Percentiles rank a stretch among this genome's conserved stretches.
phyloP scores from a whole-genome alignment of 176 grass and related monocot species.

The Oryza nivara region DNA sequence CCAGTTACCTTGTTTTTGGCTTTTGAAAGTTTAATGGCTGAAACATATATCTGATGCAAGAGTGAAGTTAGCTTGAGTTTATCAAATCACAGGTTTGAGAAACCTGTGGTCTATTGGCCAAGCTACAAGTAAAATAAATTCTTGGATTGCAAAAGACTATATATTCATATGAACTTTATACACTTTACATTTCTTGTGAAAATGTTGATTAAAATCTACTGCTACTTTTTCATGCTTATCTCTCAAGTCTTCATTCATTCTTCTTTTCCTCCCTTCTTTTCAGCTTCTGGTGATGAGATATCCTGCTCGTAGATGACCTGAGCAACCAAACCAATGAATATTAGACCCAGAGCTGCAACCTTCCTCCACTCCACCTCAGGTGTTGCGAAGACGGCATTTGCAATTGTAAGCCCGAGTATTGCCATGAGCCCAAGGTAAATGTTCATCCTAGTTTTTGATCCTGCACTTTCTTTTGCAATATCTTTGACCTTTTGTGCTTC shows the following conservation, averaged over 20 bases:
- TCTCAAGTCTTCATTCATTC: slow-evolving; percentile 37
- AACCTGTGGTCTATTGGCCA: slow-evolving; percentile 76
- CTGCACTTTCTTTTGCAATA: slow-evolving; percentile 53
- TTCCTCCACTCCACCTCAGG: slow-evolving; percentile 83
- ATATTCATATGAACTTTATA: slow-evolving; percentile 50
- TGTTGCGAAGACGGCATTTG: slow-evolving; percentile 54
- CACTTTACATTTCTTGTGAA: slow-evolving; percentile 37
- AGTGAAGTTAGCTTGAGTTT: slow-evolving; percentile 67
- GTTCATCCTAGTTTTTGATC: slow-evolving; percentile 67
- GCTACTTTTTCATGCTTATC: slow-evolving; percentile 26
- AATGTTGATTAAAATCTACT: slow-evolving; percentile 37
- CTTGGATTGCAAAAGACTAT: slow-evolving; percentile 10
- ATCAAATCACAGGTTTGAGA: slow-evolving; percentile 76
- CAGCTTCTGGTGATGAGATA: slow-evolving; percentile 45
- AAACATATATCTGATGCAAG: slow-evolving; percentile 70
- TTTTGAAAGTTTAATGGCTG: slow-evolving; percentile 46
- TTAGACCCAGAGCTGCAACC: slow-evolving; percentile 74
- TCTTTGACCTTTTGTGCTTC: slow-evolving; percentile 74
- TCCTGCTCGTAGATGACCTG: slow-evolving; percentile 76
- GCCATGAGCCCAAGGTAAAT: slow-evolving; percentile 88
- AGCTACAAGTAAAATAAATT: slow-evolving; percentile 50
- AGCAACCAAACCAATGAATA: slow-evolving; percentile 76
- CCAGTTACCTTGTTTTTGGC: slow-evolving; percentile 63
- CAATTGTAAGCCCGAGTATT: slow-evolving; percentile 72
- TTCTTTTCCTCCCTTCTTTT: slow-evolving; percentile 50